Percentiles rank a stretch among this genome's conserved stretches.
Conservation (phyloP, 2,329 filamentous ascomycete species). For the Fusarium falciforme region DNA sequence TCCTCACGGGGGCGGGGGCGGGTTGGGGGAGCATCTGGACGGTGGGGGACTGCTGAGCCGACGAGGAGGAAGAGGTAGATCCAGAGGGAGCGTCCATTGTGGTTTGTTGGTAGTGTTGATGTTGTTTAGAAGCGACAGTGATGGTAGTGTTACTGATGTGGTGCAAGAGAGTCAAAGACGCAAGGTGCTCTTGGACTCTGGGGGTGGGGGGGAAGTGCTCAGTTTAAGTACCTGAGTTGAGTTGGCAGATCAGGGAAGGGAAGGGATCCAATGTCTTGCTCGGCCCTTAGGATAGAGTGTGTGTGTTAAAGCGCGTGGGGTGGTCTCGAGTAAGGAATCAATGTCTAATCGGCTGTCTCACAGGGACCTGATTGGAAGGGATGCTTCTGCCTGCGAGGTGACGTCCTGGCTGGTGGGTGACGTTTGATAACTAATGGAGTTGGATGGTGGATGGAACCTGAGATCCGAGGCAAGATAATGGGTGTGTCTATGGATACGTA, state of each 20-base stretch:
- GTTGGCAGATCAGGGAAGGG: conserved; percentile 8
- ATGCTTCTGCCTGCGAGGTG: conserved; percentile 26
- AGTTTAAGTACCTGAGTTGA: not conserved
- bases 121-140: not conserved
- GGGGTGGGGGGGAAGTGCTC: not conserved
- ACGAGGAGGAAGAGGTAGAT: conserved; percentile 42
- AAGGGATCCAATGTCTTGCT: conserved; percentile 7
- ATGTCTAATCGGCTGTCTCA: conserved; percentile 19
- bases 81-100: conserved; percentile 51
- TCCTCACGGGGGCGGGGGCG: conserved; percentile 46
- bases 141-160: conserved; percentile 18
- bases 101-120: not conserved
- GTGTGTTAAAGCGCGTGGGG: not conserved
- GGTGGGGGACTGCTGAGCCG: conserved; percentile 43
- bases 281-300: not conserved
- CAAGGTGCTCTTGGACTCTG: not conserved
- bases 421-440: conserved; percentile 10
- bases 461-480: conserved; percentile 1
- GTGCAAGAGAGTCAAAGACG: not conserved
- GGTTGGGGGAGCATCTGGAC: conserved; percentile 25
- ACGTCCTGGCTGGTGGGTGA: conserved; percentile 28
- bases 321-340: not conserved
- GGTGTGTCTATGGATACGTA: not conserved
- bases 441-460: conserved; percentile 4
- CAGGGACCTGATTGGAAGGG: not conserved